Evolutionary conservation across 1,284 basidiomycete genomes (phyloP).

Genomic region (Mycosarcoma maydis): DNA sequence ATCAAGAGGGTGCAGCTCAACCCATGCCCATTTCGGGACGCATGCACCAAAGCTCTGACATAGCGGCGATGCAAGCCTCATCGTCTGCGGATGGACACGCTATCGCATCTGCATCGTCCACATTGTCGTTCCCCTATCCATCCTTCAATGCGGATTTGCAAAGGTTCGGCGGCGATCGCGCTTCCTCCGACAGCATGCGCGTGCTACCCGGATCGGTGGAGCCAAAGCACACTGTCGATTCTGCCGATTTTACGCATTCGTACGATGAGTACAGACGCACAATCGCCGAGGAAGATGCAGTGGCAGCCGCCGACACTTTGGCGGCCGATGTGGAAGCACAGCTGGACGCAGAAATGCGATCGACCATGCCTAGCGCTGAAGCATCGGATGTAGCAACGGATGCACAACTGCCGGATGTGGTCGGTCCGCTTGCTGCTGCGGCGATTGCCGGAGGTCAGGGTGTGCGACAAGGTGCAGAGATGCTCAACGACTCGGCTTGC

Average conservation of each 20-base stretch:
- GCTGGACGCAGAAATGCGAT: neutral
- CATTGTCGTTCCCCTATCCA: constrained; percentile 21
- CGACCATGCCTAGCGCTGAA: neutral
- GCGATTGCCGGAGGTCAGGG: constrained; percentile 15
- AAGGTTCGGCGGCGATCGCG: constrained; percentile 25
- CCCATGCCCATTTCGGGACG: constrained; percentile 24
- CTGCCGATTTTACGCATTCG: constrained; percentile 13
- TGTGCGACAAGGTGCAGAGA: constrained; percentile 1
- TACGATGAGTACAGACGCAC: constrained; percentile 5
- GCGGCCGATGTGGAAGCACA: constrained; percentile 11
- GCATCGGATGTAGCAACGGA: constrained; percentile 2
- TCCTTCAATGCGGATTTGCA: constrained; percentile 35
- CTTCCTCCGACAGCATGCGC: constrained; percentile 43
- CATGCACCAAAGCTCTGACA: neutral
- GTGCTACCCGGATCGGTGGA: constrained; percentile 43
- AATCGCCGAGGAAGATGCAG: constrained; percentile 5
- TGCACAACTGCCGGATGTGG: constrained; percentile 18
- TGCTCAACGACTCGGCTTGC: neutral
- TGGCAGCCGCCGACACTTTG: constrained; percentile 9
- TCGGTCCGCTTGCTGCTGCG: constrained; percentile 24
- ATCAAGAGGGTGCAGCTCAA: constrained; percentile 1
- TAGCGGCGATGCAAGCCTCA: neutral
- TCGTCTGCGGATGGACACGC: too few species aligned
- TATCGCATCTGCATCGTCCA: neutral
- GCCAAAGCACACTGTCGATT: constrained; percentile 8